Evolutionary conservation across 768 basidiomycete genomes (phyloP).

Genomic region (Leccinum obscurum): DNA sequence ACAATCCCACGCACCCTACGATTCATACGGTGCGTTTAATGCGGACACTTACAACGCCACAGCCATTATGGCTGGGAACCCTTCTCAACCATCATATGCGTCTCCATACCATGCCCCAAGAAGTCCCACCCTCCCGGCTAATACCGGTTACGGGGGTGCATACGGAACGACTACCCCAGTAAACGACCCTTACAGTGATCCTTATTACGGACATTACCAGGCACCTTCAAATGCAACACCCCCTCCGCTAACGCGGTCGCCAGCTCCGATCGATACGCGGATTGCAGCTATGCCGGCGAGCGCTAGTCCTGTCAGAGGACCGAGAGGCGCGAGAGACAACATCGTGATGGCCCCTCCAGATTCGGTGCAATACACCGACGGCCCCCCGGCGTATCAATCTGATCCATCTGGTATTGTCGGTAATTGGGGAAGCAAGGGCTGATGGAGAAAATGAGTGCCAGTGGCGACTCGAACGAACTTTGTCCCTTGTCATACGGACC

Average conservation of each 20-base stretch:
- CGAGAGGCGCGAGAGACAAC: slow-evolving; percentile 36
- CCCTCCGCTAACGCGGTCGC: slow-evolving; percentile 37
- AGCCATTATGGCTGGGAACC: slow-evolving; percentile 14
- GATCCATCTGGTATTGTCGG: slow-evolving; percentile 48
- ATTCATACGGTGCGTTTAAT: slow-evolving; percentile 47
- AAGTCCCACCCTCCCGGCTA: slow-evolving; percentile 30
- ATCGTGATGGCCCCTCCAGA: slow-evolving; percentile 26
- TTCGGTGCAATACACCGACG: slow-evolving; percentile 43
- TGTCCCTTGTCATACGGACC: slow-evolving; percentile 20
- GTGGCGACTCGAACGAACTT: background rate
- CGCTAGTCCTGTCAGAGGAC: slow-evolving; percentile 45
- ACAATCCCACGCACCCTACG: slow-evolving; percentile 51
- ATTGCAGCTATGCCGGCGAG: slow-evolving; percentile 23
- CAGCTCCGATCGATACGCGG: slow-evolving; percentile 42
- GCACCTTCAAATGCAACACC: slow-evolving; percentile 19
- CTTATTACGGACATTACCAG: slow-evolving; percentile 31
- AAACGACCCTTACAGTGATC: slow-evolving; percentile 28
- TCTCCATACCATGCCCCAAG: slow-evolving; percentile 15
- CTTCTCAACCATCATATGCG: slow-evolving; percentile 19
- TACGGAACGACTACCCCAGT: slow-evolving; percentile 52
- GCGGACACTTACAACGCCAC: slow-evolving; percentile 42
- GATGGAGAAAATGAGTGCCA: slow-evolving; percentile 5
- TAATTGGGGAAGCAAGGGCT: slow-evolving; percentile 50
- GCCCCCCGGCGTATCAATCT: slow-evolving; percentile 67
- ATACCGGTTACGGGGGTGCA: slow-evolving; percentile 58